phyloP scores from a whole-genome alignment of 2,329 filamentous ascomycete species.

The Lachnellula hyalina region DNA sequence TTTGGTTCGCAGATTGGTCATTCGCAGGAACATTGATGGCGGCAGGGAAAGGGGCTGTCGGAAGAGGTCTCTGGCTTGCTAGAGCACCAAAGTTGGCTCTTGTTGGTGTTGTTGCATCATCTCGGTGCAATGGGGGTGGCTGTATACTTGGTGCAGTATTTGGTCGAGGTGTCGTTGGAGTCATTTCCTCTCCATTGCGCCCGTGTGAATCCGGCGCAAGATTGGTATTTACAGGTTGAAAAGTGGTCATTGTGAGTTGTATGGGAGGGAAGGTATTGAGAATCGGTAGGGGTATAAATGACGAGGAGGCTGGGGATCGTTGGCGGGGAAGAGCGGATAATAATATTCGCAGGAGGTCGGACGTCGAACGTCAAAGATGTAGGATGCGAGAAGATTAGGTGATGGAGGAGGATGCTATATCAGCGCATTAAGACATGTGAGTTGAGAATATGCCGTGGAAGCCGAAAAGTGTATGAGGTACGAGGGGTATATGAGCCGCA shows the following conservation, averaged over 20 bases:
- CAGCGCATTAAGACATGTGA: slow-evolving; percentile 24
- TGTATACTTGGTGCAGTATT: slow-evolving; percentile 39
- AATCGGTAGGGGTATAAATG: slow-evolving; percentile 10
- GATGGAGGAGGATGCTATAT: slow-evolving; percentile 18
- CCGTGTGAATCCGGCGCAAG: slow-evolving; percentile 37
- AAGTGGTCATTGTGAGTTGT: slow-evolving; percentile 47
- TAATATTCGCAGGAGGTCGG: slow-evolving; percentile 12
- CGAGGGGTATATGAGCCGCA: slow-evolving; percentile 15
- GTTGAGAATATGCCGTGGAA: slow-evolving; percentile 5
- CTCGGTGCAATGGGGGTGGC: slow-evolving; percentile 35
- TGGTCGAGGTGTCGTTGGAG: slow-evolving; percentile 47
- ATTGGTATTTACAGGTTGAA: slow-evolving; percentile 56
- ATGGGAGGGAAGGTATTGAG: not conserved
- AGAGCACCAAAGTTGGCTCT: slow-evolving; percentile 47
- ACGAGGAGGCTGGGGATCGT: slow-evolving; percentile 23
- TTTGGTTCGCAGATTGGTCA: slow-evolving; percentile 39
- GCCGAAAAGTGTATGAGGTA: slow-evolving; percentile 15
- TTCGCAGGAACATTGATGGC: slow-evolving; percentile 42
- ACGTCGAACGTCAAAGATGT: not conserved
- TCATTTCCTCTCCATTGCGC: slow-evolving; percentile 43
- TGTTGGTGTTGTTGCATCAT: slow-evolving; percentile 59
- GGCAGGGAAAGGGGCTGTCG: slow-evolving; percentile 46
- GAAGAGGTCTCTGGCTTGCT: slow-evolving; percentile 48
- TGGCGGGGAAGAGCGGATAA: slow-evolving; percentile 9
- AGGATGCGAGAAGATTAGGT: slow-evolving; percentile 14